Evolutionary conservation across 306 rosid genomes (phyloP).

Genomic region (Crotalaria pallida): DNA sequence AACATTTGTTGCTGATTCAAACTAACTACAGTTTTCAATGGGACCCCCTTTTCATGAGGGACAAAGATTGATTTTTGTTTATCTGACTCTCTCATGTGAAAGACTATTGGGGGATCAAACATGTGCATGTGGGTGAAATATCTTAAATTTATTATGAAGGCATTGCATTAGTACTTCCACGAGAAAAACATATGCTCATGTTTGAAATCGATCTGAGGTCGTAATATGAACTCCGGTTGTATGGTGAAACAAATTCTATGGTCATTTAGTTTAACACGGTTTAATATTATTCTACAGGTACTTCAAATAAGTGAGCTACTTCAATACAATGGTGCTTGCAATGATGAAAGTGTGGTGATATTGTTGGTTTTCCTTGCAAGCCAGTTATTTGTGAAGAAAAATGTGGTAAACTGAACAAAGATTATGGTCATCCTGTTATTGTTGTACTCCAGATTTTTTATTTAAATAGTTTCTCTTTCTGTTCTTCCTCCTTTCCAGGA

Average conservation of each 20-base stretch:
- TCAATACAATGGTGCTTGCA: conserved; percentile 65
- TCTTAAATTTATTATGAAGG: not conserved
- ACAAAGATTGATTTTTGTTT: not conserved
- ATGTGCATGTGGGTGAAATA: not conserved
- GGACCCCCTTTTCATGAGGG: not conserved
- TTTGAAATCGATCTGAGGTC: not conserved
- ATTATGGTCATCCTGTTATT: not conserved
- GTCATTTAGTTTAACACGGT: not conserved
- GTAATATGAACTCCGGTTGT: not conserved
- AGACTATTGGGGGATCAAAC: not conserved
- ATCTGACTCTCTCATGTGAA: not conserved
- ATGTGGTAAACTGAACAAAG: conserved; percentile 53
- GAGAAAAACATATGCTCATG: not conserved
- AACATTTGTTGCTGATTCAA: not conserved
- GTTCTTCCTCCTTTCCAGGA: conserved; percentile 36
- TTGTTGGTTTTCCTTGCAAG: conserved; percentile 87
- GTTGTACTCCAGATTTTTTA: not conserved
- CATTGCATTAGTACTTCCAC: not conserved
- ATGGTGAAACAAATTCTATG: not conserved
- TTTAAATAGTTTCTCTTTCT: not conserved
- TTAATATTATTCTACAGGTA: conserved; percentile 44
- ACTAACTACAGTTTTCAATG: not conserved
- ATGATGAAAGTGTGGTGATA: conserved; percentile 76
- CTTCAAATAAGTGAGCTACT: conserved; percentile 90
- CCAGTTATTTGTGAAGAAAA: conserved; percentile 74